Base-by-base conservation (phyloP, 352 stramenopile species). In the Phytophthora pisi region DNA sequence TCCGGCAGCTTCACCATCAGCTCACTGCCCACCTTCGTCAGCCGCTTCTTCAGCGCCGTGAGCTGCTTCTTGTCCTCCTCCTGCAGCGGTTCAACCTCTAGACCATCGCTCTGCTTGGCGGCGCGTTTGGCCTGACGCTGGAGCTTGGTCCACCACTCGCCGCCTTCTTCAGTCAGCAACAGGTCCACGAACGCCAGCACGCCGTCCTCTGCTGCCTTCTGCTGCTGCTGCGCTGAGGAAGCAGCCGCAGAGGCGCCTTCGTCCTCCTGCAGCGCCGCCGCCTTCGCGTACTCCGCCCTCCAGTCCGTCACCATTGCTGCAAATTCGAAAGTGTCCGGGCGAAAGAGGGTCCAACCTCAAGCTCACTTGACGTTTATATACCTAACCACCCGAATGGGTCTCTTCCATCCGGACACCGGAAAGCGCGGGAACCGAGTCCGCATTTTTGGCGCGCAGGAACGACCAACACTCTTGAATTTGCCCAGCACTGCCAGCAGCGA, bases 151-250 rank as follows among this genome's bases (percentile, higher is more conserved):
- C 66, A 75, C 59, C 68, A 79, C 43, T 76, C 60, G 18, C 72
- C 72, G 20, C 68, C 72, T 68, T 79, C 72, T 20, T 79, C 51
- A 3, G 4, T 23, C 46, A 79, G 43, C 3, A 79, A 40, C 13
- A 65, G 40, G 20, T 79, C 68, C 34, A 79, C 5, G 59, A 79
- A 79, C 38, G 36, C 46, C n/a, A 79, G n/a, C 46, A 67, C 56
- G 2, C 46, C 54, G 28, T 66, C 52, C 10, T 26, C 23, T 40
- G 34, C 34, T 40, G 34, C 16, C 34, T 40, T 11, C 13, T 40
- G 34, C 2, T 26, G 53, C 24, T 68, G 68, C 4, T 0, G n/a
- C 24, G 66, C 10, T 63, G 61, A 4, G 4, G 42, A 18, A 34
- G 24, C 31, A 18, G 55, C 20, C 34, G 46, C 16, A 40, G 24